Percentiles rank a stretch among this genome's conserved stretches.
Conservation (phyloP, 768 basidiomycete species). For the Daedaleopsis nitida region DNA sequence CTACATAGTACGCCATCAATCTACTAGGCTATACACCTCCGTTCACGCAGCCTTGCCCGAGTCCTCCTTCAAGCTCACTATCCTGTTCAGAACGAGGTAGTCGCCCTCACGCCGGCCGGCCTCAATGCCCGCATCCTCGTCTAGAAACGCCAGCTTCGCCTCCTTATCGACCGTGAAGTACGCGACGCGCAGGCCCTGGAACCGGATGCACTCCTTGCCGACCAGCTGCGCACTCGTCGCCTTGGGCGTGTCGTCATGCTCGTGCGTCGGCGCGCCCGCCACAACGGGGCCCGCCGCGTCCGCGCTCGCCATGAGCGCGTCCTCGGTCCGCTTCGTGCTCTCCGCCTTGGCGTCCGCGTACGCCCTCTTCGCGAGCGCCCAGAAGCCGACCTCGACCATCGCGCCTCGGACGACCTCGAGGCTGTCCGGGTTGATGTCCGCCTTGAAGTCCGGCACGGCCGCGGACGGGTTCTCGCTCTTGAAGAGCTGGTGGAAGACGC, state of each 20-base stretch:
- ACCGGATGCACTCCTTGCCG: constrained; percentile 90
- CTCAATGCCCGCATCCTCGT: constrained; percentile 47
- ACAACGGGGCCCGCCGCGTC: constrained; percentile 29
- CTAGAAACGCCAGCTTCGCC: constrained; percentile 64
- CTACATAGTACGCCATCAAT: background rate
- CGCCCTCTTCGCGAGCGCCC: constrained; percentile 71
- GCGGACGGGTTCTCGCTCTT: constrained; percentile 86
- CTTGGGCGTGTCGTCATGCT: constrained; percentile 61
- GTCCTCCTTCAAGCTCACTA: constrained; percentile 95
- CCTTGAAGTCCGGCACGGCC: constrained; percentile 70
- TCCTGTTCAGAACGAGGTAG: constrained; percentile 83
- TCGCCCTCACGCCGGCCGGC: constrained; percentile 66
- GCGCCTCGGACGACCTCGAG: constrained; percentile 80
- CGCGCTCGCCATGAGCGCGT: constrained; percentile 52
- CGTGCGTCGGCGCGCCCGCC: constrained; percentile 32
- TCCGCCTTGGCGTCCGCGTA: constrained; percentile 67
- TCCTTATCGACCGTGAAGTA: constrained; percentile 96
- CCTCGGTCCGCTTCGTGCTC: constrained; percentile 60
- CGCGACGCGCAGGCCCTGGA: constrained; percentile 94
- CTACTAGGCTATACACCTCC: background rate
- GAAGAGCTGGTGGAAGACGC: constrained; percentile 93
- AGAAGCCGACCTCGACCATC: constrained; percentile 89
- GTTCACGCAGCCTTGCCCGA: constrained; percentile 59
- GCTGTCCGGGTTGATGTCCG: constrained; percentile 82
- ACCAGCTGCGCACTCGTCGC: constrained; percentile 79